Evolutionary conservation across 164 flowering plant genomes (phyloP), one percentile per base, ranked within the genome.

Genomic region (Houttuynia cordata): DNA sequence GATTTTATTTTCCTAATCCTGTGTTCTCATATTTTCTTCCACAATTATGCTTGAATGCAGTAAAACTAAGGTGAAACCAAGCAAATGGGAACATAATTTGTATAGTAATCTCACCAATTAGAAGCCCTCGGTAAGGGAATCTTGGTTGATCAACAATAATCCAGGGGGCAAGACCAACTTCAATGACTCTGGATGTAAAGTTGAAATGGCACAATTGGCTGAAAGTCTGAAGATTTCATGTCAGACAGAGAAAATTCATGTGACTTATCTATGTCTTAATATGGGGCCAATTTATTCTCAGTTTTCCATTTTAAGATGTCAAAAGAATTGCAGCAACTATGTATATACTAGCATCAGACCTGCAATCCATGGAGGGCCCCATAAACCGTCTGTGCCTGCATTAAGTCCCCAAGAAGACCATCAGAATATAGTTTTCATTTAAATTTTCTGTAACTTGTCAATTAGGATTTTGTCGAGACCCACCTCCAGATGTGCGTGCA

Each of bases 341-440:
- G 15, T 13, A n/a, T n/a, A 49, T 19, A 23, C 9, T 21, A 13
- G 24, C 8, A 22, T 49, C 54, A 74, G 55, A 88, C 97, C 96
- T 91, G 80, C 56, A 91, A 74, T 25, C 90, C 96, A 68, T 91
- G 94, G 55, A 91, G 79, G 67, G 96, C 97, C 53, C 97, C 97
- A 70, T 83, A 88, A 62, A 91, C 82, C 14, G 96, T 86, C 24
- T 67, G 76, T 72, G 96, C 96, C 97, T 91, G 86, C 79, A 82
- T 53, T 10, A 30, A 9, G 18, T 37, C 40, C 53, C 30, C 47
- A 57, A 37, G 39, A 56, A 10, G 39, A 56, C 17, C 42, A 10
- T 6, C 42, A 10, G 8, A 40, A 6, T 6, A 40, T 40, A 6
- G 8, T 40, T 40, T 40, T 10, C 10, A 6, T 14, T 42, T 8